Percentiles rank a stretch among this genome's conserved stretches.
These are phyloP conservation scores for Phoenix dactylifera DNA, from an alignment of 176 grass and related monocot species.

Conservation along the genomic window DNA sequence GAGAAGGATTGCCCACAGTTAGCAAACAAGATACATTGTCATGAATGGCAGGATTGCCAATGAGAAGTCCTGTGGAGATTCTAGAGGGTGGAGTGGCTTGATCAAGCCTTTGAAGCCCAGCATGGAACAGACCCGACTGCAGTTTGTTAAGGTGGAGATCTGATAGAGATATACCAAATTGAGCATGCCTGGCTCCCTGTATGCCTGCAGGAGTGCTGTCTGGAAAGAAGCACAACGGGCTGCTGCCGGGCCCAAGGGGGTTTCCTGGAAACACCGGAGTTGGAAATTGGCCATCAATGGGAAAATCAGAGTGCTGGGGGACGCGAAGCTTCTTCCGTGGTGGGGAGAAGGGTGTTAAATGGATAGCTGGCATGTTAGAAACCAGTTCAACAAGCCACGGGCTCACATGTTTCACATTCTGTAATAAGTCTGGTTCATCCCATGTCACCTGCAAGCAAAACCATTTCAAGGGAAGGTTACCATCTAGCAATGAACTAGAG, in stretches of 20 bases:
- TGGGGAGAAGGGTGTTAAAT: constrained; percentile 54
- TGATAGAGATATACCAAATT: constrained; percentile 46
- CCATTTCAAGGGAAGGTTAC: constrained; percentile 6
- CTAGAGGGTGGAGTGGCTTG: constrained; percentile 4
- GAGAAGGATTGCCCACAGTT: constrained; percentile 12
- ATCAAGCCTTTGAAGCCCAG: constrained; percentile 20
- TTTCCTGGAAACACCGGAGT: background rate
- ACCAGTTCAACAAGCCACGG: constrained; percentile 85
- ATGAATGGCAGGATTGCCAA: constrained; percentile 9
- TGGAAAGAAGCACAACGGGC: constrained; percentile 43
- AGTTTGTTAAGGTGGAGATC: constrained; percentile 57
- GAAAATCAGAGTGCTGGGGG: constrained; percentile 26
- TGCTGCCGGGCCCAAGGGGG: constrained; percentile 8
- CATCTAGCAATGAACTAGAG: background rate
- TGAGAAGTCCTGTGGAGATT: constrained; percentile 27
- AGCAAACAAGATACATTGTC: constrained; percentile 7
- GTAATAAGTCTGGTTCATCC: constrained; percentile 85
- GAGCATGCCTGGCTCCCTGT: constrained; percentile 98
- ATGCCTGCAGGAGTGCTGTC: constrained; percentile 69
- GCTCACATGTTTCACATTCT: constrained; percentile 79
- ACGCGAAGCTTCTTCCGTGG: constrained; percentile 69
- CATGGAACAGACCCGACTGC: constrained; percentile 24
- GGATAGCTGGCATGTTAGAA: constrained; percentile 58
- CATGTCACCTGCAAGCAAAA: constrained; percentile 53
- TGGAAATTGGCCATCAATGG: constrained; percentile 31